A percentile compares a stretch with the other conserved stretches of the same genome.
Conservation (phyloP, 345 rosid species). For the Ailanthus altissimus region DNA sequence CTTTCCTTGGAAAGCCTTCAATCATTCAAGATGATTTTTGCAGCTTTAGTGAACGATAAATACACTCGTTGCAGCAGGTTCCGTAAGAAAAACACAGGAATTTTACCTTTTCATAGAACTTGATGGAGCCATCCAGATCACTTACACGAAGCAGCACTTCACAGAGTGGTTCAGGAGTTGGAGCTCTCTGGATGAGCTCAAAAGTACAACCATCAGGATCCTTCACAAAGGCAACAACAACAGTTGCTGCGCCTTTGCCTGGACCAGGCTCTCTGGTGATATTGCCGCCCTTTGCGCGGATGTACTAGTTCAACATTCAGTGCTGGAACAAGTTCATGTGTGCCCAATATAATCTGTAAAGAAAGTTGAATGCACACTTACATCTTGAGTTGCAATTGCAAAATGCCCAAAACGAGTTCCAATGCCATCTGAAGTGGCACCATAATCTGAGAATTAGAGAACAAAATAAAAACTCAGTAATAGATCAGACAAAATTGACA, state of each 20-base stretch:
- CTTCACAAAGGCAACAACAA: constrained; percentile 91
- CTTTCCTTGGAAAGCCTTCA: not conserved
- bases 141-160: constrained; percentile 40
- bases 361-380: constrained; percentile 26
- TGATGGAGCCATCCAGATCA: too few relatives aligned
- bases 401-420: constrained; percentile 97
- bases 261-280: constrained; percentile 93
- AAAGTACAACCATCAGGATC: constrained; percentile 92
- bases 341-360: not conserved
- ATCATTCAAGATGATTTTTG: too few relatives aligned
- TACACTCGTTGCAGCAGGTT: too few relatives aligned
- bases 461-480: constrained; percentile 10
- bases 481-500: not conserved
- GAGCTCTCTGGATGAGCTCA: constrained; percentile 82
- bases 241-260: constrained; percentile 73
- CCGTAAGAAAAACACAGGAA: too few relatives aligned
- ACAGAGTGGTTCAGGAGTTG: constrained; percentile 89
- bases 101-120: too few relatives aligned
- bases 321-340: not conserved
- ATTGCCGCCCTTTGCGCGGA: constrained; percentile 76
- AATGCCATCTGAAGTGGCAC: constrained; percentile 82
- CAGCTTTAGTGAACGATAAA: too few relatives aligned
- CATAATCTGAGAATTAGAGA: constrained; percentile 58
- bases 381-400: constrained; percentile 87
- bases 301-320: constrained; percentile 8